These are phyloP conservation scores for Sporothrix pallida DNA, from an alignment of 2,329 filamentous ascomycete species.

Conservation along the genomic window DNA sequence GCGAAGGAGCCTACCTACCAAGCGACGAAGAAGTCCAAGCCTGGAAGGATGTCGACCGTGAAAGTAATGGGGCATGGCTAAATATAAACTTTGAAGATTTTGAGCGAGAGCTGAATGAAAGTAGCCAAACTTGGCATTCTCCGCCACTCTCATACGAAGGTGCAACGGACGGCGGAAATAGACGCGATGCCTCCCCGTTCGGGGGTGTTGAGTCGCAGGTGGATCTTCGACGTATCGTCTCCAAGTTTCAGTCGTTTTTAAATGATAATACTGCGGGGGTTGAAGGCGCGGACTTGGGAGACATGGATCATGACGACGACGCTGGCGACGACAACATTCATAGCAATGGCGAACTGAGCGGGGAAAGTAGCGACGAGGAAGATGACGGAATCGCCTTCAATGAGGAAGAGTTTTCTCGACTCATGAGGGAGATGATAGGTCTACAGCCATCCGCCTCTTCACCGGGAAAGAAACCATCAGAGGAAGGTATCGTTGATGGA, in stretches of 20 bases:
- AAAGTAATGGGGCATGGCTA: conserved; percentile 89
- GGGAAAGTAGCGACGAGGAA: conserved; percentile 65
- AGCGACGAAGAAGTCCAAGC: conserved; percentile 71
- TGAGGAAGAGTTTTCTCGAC: conserved; percentile 80
- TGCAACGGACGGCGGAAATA: background rate
- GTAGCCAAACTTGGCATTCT: conserved; percentile 32
- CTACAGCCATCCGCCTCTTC: conserved; percentile 48
- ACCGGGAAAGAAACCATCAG: background rate
- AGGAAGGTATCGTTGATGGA: background rate
- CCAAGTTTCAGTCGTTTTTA: conserved; percentile 89
- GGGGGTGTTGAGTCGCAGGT: conserved; percentile 72
- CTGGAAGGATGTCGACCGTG: conserved; percentile 67
- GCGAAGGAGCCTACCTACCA: conserved; percentile 66
- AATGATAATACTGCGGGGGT: conserved; percentile 82
- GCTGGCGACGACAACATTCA: conserved; percentile 57
- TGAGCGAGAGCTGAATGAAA: conserved; percentile 74
- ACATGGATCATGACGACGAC: conserved; percentile 71
- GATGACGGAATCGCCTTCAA: conserved; percentile 80
- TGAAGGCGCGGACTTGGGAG: conserved; percentile 76
- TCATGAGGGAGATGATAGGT: conserved; percentile 95
- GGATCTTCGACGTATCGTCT: conserved; percentile 88
- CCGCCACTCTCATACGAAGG: background rate
- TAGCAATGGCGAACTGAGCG: conserved; percentile 55
- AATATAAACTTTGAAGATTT: conserved; percentile 91
- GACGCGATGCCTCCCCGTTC: conserved; percentile 51